Conservation (phyloP, 768 basidiomycete species). For the Gloeostereum incarnatum region DNA sequence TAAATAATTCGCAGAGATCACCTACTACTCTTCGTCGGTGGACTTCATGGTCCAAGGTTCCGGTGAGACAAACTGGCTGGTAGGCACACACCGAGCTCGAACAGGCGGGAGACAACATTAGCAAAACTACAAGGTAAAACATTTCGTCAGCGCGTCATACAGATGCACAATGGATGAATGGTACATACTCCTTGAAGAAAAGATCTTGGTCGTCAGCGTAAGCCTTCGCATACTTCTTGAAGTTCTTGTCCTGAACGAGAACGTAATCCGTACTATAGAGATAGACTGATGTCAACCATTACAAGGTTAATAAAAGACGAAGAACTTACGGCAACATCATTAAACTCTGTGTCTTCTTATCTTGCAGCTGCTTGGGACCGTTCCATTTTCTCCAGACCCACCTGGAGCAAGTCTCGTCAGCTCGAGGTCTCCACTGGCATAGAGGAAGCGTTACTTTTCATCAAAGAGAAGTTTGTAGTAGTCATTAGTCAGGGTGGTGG, state of each 20-base stretch:
- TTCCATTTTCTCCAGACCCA: slow-evolving; percentile 96
- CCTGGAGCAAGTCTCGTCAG: slow-evolving; percentile 18
- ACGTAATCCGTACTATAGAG: slow-evolving; percentile 71
- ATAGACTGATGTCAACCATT: slow-evolving; percentile 4
- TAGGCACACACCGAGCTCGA: slow-evolving; percentile 94
- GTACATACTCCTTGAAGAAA: slow-evolving; percentile 87
- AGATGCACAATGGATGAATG: background rate
- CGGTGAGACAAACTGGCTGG: slow-evolving; percentile 57
- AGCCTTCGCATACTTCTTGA: slow-evolving; percentile 80
- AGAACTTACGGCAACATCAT: slow-evolving; percentile 91
- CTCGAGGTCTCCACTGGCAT: background rate
- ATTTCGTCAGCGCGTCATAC: slow-evolving; percentile 7
- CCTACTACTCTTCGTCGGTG: slow-evolving; percentile 30
- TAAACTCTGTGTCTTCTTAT: slow-evolving; percentile 78
- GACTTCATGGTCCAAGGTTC: slow-evolving; percentile 74
- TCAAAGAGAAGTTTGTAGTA: slow-evolving; percentile 79
- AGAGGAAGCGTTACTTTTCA: slow-evolving; percentile 52
- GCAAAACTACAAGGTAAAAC: slow-evolving; percentile 73
- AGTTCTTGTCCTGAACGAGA: slow-evolving; percentile 81
- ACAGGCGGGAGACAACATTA: slow-evolving; percentile 61
- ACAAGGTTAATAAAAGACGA: background rate
- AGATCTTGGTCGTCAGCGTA: slow-evolving; percentile 81
- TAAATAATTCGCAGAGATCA: too few relatives aligned
- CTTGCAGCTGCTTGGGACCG: slow-evolving; percentile 89
- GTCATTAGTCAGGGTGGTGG: slow-evolving; percentile 80